Percentiles rank a stretch among this genome's conserved stretches.
These are phyloP conservation scores for Phytomonas serpens DNA, from an alignment of 208 protist genomes.

Conservation along the genomic window DNA sequence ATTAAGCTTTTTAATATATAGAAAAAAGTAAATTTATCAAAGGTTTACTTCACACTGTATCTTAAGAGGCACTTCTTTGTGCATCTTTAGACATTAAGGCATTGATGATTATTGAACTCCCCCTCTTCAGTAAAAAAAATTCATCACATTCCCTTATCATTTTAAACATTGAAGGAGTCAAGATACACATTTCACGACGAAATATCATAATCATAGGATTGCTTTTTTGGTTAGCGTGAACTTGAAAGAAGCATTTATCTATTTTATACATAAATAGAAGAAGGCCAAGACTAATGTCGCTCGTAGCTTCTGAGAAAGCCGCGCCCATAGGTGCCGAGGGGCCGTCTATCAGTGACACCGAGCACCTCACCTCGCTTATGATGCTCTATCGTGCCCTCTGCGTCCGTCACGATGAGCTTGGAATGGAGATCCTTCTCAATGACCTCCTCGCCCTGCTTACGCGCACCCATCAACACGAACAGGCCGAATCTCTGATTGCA, in stretches of 20 bases:
- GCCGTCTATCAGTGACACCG: constrained; percentile 13
- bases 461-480: constrained; percentile 63
- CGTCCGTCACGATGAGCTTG: constrained; percentile 84
- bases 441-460: constrained; percentile 81
- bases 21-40: neutral
- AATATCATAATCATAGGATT: neutral
- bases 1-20: neutral
- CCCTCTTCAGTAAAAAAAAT: neutral
- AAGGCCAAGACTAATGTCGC: neutral
- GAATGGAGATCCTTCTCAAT: constrained; percentile 78
- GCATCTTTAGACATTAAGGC: neutral
- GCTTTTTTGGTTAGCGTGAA: neutral
- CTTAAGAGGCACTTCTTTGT: neutral
- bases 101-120: neutral
- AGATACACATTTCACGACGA: neutral
- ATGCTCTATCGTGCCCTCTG: constrained; percentile 70
- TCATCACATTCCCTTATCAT: constrained; percentile 12
- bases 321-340: neutral
- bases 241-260: neutral
- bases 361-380: constrained; percentile 68
- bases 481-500: constrained; percentile 77
- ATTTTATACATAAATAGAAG: neutral
- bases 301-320: neutral
- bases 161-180: neutral
- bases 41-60: neutral